A percentile compares a stretch with the other conserved stretches of the same genome.
These are phyloP conservation scores for Solanum sitiens DNA, from an alignment of 257 asterid species.

Conservation along the genomic window DNA sequence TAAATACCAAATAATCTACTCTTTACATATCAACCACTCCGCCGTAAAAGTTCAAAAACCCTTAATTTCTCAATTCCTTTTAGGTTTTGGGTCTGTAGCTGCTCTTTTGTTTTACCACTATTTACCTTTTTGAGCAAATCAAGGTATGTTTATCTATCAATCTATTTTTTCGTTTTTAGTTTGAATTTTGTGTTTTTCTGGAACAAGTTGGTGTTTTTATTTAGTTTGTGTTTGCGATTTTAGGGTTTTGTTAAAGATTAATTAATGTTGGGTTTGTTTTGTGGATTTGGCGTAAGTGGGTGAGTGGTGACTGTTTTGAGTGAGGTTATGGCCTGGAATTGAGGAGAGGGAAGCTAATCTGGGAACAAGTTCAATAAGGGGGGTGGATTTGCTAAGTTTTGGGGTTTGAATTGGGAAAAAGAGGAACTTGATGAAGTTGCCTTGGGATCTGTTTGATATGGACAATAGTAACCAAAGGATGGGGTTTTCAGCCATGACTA, in stretches of 20 bases:
- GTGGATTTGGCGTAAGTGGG: background rate
- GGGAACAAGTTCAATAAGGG: constrained; percentile 11
- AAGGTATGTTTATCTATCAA: background rate
- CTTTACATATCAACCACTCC: background rate
- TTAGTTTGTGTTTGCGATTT: background rate
- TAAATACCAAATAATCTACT: background rate
- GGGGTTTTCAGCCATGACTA: constrained; percentile 13
- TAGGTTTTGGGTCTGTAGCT: background rate
- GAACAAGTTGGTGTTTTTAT: background rate
- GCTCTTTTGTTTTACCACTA: background rate
- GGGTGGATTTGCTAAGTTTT: constrained; percentile 4
- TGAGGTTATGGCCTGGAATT: constrained; percentile 29
- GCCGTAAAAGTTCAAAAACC: background rate
- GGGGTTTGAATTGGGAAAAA: background rate
- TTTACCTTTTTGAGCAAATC: background rate
- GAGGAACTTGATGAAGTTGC: constrained; percentile 28
- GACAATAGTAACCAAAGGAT: constrained; percentile 3
- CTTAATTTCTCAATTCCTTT: background rate
- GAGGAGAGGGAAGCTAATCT: constrained; percentile 11
- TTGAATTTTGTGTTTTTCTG: background rate
- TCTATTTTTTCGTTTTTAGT: background rate
- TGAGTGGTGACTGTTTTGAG: background rate
- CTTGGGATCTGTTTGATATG: constrained; percentile 51
- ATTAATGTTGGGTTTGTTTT: background rate
- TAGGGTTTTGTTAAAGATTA: constrained; percentile 4